These are phyloP conservation scores for Graphilbum sp. DNA, from an alignment of 2,329 filamentous ascomycete genomes.

Conservation along the genomic window DNA sequence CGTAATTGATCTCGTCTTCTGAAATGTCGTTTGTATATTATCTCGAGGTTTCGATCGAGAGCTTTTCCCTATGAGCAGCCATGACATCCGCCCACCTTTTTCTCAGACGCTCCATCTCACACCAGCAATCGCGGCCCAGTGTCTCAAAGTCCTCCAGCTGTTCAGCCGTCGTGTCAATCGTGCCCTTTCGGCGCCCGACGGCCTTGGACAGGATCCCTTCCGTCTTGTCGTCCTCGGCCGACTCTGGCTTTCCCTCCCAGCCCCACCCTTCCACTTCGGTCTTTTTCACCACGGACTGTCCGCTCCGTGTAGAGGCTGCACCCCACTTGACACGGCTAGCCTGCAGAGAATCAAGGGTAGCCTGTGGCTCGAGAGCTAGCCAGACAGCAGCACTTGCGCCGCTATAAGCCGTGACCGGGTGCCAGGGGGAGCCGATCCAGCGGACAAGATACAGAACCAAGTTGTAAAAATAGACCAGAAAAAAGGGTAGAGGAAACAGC, in stretches of 20 bases:
- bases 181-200: conserved; percentile 41
- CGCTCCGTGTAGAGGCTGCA: conserved; percentile 46
- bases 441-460: conserved; percentile 55
- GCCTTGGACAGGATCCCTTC: conserved; percentile 31
- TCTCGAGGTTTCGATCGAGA: too few relatives aligned
- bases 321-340: conserved; percentile 66
- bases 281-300: conserved; percentile 42
- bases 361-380: conserved; percentile 54
- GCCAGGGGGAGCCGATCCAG: conserved; percentile 77
- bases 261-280: conserved; percentile 86
- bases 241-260: conserved; percentile 32
- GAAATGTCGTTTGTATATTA: neutral
- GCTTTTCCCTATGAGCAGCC: neutral
- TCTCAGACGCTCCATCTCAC: conserved; percentile 55
- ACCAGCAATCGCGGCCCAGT: conserved; percentile 46
- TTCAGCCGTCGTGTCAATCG: conserved; percentile 42
- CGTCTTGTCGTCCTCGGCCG: conserved; percentile 29
- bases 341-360: conserved; percentile 38
- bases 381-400: conserved; percentile 65
- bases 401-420: conserved; percentile 57
- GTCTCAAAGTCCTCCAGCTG: conserved; percentile 44
- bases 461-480: conserved; percentile 56
- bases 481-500: conserved; percentile 56
- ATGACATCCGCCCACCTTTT: conserved; percentile 38
- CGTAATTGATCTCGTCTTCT: neutral